A percentile compares a stretch with the other conserved stretches of the same genome.
phyloP scores from a whole-genome alignment of 495 filamentous ascomycete species.

The Podospora conica region DNA sequence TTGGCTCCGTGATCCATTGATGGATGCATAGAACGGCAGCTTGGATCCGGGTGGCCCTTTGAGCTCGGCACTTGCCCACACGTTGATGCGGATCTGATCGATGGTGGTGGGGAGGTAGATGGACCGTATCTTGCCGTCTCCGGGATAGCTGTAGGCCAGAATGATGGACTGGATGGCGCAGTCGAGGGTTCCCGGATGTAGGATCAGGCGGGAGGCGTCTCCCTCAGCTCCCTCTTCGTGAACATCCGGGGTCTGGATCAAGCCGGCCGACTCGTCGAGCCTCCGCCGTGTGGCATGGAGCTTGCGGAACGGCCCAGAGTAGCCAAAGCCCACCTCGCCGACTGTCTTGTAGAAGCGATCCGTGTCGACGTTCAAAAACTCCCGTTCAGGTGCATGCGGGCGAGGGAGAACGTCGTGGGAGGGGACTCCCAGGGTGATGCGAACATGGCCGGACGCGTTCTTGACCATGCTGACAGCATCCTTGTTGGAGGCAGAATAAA shows the following conservation, averaged over 20 bases:
- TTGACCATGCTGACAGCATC: conserved; percentile 18
- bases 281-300: not conserved
- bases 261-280: conserved; percentile 1
- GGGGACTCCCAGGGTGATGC: conserved; percentile 12
- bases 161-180: conserved; percentile 25
- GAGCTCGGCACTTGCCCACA: not conserved
- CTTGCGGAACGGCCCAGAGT: conserved; percentile 10
- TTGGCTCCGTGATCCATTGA: not conserved
- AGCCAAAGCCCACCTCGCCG: conserved; percentile 7
- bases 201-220: conserved; percentile 1
- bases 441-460: conserved; percentile 15
- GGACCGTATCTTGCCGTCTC: conserved; percentile 17
- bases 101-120: conserved; percentile 24
- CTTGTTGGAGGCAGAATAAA: conserved; percentile 4
- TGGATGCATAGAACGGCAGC: conserved; percentile 2
- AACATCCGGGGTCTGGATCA: not conserved
- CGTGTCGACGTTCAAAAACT: conserved; percentile 9
- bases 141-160: conserved; percentile 18
- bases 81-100: conserved; percentile 15
- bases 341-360: conserved; percentile 11
- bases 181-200: conserved; percentile 30
- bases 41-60: not conserved
- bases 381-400: conserved; percentile 21
- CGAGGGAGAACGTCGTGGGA: conserved; percentile 1
- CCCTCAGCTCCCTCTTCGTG: not conserved